phyloP scores from a whole-genome alignment of 2,329 filamentous ascomycete genomes.

The Claviceps pazoutovae region DNA sequence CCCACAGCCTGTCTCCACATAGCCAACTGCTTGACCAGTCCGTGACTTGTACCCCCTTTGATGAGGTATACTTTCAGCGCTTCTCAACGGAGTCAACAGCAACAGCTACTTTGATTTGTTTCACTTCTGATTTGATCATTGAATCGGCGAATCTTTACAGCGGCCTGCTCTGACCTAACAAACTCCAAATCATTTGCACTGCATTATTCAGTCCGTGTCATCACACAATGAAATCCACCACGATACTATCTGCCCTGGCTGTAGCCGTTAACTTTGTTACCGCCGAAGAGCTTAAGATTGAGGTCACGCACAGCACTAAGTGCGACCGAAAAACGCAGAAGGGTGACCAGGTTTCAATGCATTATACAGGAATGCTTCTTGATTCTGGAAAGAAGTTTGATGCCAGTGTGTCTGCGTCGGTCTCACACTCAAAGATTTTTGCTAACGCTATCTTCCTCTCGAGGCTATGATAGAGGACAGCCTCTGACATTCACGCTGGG shows the following conservation, averaged over 20 bases:
- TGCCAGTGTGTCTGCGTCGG: constrained; percentile 34
- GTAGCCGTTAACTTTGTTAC: constrained; percentile 38
- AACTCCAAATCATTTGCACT: too few species aligned
- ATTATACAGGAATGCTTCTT: constrained; percentile 75
- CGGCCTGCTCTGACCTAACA: too few species aligned
- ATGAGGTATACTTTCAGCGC: too few species aligned
- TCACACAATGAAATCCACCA: constrained; percentile 33
- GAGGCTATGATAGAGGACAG: constrained; percentile 56
- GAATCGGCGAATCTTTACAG: too few species aligned
- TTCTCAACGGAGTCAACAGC: too few species aligned
- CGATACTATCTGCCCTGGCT: constrained; percentile 36
- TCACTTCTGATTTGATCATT: too few species aligned
- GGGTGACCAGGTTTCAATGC: constrained; percentile 71
- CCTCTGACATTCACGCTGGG: constrained; percentile 76
- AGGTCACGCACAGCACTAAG: constrained; percentile 58
- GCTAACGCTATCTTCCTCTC: not conserved
- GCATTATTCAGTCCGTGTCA: not conserved
- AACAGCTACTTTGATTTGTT: too few species aligned
- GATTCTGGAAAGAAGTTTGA: constrained; percentile 69
- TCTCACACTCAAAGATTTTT: not conserved
- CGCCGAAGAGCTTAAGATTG: constrained; percentile 56
- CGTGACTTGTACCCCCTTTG: too few species aligned
- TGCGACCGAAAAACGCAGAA: constrained; percentile 65
- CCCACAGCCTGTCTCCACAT: too few species aligned
- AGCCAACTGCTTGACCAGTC: too few species aligned